Conservation (phyloP, 169 alveolate species). For the Perkinsus chesapeaki region DNA sequence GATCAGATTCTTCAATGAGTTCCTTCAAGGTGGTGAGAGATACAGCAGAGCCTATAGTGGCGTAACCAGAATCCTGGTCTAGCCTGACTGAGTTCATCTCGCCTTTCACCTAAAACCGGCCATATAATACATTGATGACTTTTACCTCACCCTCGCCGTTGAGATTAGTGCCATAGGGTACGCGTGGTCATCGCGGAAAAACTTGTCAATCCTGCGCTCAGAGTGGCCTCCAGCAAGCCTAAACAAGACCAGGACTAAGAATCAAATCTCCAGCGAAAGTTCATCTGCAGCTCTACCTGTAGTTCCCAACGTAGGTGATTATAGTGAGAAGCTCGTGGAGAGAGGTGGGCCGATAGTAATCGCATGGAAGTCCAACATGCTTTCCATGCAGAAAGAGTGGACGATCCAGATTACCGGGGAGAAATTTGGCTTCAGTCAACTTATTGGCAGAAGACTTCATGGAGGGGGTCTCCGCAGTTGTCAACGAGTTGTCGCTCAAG, state of each 20-base stretch:
- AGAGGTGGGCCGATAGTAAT: not conserved
- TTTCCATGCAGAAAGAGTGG: not conserved
- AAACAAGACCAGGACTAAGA: not conserved
- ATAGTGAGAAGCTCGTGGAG: not conserved
- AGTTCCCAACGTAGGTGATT: not conserved
- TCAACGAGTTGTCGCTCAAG: not conserved
- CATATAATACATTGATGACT: not conserved
- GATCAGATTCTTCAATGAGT: not conserved
- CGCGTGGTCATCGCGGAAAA: not conserved
- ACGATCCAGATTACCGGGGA: not conserved
- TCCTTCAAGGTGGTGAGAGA: not conserved
- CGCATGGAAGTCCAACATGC: not conserved
- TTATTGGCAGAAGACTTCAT: not conserved
- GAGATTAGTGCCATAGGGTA: constrained; percentile 8
- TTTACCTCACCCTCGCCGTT: not conserved
- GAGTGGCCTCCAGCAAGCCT: not conserved
- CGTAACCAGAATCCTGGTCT: not conserved
- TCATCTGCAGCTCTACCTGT: not conserved
- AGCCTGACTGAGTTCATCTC: not conserved
- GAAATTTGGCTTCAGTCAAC: not conserved
- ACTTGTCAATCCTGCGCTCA: constrained; percentile 13
- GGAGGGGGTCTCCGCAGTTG: not conserved
- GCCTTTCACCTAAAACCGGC: not conserved
- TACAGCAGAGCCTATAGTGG: not conserved
- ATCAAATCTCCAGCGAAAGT: too few relatives aligned